Evolutionary conservation across 306 rosid genomes (phyloP), one percentile per base, ranked within the genome.

Genomic region (Cucurbita maxima): DNA sequence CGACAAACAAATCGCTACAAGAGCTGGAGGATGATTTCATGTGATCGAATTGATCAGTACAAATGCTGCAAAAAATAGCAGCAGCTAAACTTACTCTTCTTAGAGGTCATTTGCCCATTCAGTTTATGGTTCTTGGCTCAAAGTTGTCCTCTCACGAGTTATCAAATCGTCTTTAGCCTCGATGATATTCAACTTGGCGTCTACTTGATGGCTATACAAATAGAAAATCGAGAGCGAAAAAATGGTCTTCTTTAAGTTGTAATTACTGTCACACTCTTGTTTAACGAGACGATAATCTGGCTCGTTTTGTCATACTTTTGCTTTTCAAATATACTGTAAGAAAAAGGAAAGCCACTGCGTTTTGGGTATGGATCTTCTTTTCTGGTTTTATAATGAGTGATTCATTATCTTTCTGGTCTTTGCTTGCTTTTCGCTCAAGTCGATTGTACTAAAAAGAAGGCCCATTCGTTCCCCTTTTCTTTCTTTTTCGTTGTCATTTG

Each of bases 1-100:
- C 92, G 6, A 82, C 88, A 62, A 89, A 82, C 89, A 93, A 90
- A 84, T 87, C 98, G 30, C 63, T 93, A 84, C 97, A 93, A 81
- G 98, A 90, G 82, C 79, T 93, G 79, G 98, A 93, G 81, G 98
- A 93, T 1, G 98, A 93, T 79, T 93, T 93, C 85, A 90, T 93
- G 97, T 93, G 80, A 90, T 74, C 56, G 30, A 57, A 30, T 44
- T 70, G 59, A 8, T 51, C n/a, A 13, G 59, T 50, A 15, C 47
- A 15, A 48, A 70, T 2, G 59, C 59, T 54, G 76, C 63, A 70
- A 50, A 51, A 45, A 47, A 4, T 30, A 70, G 56, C 20, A 50
- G 74, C 47, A 4, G 36, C 75, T 53, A 14, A 16, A 58, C 67
- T 41, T 38, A 14, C 67, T 73, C 19, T 15, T 20, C 22, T 0